Percentiles rank a stretch among this genome's conserved stretches.
Conservation (phyloP, 192 early-diverging fungal genomes). For the Coemansia sp. region DNA sequence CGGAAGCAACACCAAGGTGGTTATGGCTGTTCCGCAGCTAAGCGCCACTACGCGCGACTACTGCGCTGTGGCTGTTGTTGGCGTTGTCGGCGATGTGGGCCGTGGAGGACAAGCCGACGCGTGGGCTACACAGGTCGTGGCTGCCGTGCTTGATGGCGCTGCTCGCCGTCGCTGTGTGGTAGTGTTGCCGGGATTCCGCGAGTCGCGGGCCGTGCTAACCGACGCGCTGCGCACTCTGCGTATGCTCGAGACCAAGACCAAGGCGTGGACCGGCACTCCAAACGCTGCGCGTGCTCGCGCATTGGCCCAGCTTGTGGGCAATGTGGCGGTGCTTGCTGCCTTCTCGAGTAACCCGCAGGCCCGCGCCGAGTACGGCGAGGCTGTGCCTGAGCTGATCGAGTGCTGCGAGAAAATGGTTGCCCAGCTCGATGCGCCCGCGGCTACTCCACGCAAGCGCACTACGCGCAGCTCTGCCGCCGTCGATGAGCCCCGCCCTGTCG, state of each 20-base stretch:
- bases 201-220: constrained; percentile 14
- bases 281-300: constrained; percentile 34
- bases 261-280: not conserved
- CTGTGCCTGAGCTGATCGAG: constrained; percentile 70
- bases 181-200: constrained; percentile 18
- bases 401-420: constrained; percentile 72
- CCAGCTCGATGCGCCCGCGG: constrained; percentile 40
- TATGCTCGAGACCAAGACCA: constrained; percentile 11
- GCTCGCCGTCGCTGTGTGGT: constrained; percentile 1
- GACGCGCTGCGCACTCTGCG: constrained; percentile 19
- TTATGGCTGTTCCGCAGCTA: constrained; percentile 58
- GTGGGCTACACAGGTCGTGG: constrained; percentile 28
- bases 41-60: constrained; percentile 59
- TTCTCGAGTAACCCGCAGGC: constrained; percentile 66
- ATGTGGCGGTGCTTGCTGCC: constrained; percentile 30
- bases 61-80: constrained; percentile 64
- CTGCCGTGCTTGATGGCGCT: constrained; percentile 30
- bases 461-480: constrained; percentile 42
- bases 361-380: constrained; percentile 56
- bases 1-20: constrained; percentile 46
- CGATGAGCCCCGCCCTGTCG: constrained; percentile 76
- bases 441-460: constrained; percentile 50
- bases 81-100: constrained; percentile 68
- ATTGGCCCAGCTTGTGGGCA: constrained; percentile 42
- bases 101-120: constrained; percentile 13